Percentiles rank a stretch among this genome's conserved stretches.
Conservation (phyloP, 176 grass and related monocot genomes). For the Oryza glaberrima region DNA sequence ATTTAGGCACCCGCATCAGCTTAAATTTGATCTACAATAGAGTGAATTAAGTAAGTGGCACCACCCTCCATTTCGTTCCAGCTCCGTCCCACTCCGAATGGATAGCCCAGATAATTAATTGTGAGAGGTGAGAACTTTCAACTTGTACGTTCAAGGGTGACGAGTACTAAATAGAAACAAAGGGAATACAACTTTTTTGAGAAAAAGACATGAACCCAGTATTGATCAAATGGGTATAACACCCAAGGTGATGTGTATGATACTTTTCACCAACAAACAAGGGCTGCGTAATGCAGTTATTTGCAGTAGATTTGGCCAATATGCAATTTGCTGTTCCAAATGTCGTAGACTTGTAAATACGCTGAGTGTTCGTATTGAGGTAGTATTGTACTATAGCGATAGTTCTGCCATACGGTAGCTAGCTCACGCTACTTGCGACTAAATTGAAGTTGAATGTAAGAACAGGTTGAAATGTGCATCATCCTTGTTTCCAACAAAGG, state of each 20-base stretch:
- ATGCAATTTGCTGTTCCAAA: neutral
- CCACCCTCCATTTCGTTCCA: no score
- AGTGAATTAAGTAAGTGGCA: no score
- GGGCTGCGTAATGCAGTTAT: neutral
- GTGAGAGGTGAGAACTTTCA: neutral
- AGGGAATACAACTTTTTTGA: neutral
- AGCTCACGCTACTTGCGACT: neutral
- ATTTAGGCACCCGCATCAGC: no score
- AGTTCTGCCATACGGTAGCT: neutral
- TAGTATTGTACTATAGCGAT: neutral
- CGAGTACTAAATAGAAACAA: neutral
- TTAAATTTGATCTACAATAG: no score
- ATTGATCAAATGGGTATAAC: neutral
- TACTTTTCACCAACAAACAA: neutral
- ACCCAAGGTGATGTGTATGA: neutral
- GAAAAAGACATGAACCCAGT: neutral
- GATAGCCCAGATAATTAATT: neutral
- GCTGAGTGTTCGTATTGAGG: neutral
- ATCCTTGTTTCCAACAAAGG: neutral
- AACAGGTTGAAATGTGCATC: neutral
- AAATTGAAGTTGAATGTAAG: neutral
- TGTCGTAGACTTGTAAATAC: neutral
- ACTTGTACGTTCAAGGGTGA: neutral
- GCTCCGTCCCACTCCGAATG: no score
- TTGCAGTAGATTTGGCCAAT: neutral